Evolutionary conservation across 441 rosid species (phyloP), one percentile per base, ranked within the genome.

Genomic region (Populus hybrid): DNA sequence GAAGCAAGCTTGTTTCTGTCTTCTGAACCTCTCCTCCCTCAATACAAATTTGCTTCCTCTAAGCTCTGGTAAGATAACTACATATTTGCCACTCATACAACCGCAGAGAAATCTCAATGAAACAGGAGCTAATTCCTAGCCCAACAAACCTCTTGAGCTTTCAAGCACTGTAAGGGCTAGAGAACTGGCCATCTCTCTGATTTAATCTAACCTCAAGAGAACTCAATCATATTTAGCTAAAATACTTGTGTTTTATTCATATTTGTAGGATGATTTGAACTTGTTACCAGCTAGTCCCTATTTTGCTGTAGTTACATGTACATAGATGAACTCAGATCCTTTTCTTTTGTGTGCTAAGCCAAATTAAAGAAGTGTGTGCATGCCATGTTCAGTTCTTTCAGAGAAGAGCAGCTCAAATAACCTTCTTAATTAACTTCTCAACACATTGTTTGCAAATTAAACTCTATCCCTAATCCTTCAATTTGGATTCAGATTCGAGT

Each of bases 1-100:
- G 84, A 64, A 74, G 72, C 40, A 79, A 72, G 30, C 83, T 82
- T 10, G 76, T 88, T 42, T 63, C 79, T 21, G 77, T 76, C 32
- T 82, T 70, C 38, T 78, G 57, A 83, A 3, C 38, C 28, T 5
- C 26, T 28, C n/a, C 30, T 24, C 35, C 61, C 73, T 10, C 38
- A 36, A 6, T 1, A 8, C 23, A 11, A 8, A 18, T 18, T 32
- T n/a, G 20, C 77, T 38, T 64, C 34, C 23, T n/a, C 0, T 8
- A 20, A 54, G 32, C 63, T 21, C 70, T 34, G 30, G 61, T 73
- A 63, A 73, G 69, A 11, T 40, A 1, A 16, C 26, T 8, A 9
- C 4, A 21, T 1, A n/a, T n/a, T 59, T 8, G 63, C 20, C 63
- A 57, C 21, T 8, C 11, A 3, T 54, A 1, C 8, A 16, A 18